Evolutionary conservation across 2,329 filamentous ascomycete species (phyloP).

Genomic region (Fusarium continuum): DNA sequence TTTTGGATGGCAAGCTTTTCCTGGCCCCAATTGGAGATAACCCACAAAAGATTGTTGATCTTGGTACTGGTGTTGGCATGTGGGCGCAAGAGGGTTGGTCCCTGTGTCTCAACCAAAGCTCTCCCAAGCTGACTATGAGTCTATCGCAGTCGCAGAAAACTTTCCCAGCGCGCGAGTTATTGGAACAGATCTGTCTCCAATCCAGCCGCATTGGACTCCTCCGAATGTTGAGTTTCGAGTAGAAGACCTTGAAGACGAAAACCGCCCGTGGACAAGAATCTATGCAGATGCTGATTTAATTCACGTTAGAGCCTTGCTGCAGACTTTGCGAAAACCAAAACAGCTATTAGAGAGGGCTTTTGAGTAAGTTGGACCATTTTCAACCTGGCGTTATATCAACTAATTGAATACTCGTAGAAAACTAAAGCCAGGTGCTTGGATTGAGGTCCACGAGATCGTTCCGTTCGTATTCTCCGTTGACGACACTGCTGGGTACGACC

Average conservation of each 20-base stretch:
- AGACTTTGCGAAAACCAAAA: slow-evolving; percentile 61
- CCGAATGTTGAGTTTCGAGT: slow-evolving; percentile 64
- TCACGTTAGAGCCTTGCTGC: slow-evolving; percentile 61
- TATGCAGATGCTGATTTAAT: slow-evolving; percentile 60
- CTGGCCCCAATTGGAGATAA: slow-evolving; percentile 55
- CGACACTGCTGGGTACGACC: slow-evolving; percentile 39
- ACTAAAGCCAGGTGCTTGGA: slow-evolving; percentile 52
- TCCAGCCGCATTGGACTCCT: slow-evolving; percentile 59
- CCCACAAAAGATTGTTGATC: slow-evolving; percentile 60
- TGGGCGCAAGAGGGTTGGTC: slow-evolving; percentile 64
- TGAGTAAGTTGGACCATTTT: slow-evolving; percentile 41
- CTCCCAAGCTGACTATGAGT: slow-evolving; percentile 8
- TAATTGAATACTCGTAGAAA: slow-evolving; percentile 41
- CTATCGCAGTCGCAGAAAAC: slow-evolving; percentile 53
- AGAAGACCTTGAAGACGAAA: slow-evolving; percentile 51
- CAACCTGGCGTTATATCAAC: neutral
- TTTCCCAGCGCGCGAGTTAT: slow-evolving; percentile 57
- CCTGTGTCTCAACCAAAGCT: neutral
- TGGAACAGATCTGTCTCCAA: slow-evolving; percentile 56
- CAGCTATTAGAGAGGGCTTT: slow-evolving; percentile 59
- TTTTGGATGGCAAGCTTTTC: slow-evolving; percentile 54
- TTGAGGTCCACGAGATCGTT: slow-evolving; percentile 51
- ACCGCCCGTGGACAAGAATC: slow-evolving; percentile 48
- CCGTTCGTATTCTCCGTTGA: slow-evolving; percentile 48
- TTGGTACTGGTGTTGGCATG: slow-evolving; percentile 61